Evolutionary conservation across 192 early-diverging fungal genomes (phyloP).

Genomic region (Mortierella hygrophila): DNA sequence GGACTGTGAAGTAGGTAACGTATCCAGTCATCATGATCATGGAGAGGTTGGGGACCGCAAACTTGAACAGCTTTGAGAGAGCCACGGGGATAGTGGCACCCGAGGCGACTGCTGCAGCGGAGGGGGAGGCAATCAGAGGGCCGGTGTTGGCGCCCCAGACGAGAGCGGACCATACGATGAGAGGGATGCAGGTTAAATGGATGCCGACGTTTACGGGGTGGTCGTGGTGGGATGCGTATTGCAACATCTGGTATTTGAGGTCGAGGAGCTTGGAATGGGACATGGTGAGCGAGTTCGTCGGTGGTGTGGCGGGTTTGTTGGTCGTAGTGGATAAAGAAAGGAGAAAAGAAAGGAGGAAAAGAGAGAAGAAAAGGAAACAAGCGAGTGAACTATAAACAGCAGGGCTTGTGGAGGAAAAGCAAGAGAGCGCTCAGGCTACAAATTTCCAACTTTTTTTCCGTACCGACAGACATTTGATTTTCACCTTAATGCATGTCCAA

Average conservation of each 20-base stretch:
- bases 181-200: slow-evolving; percentile 92
- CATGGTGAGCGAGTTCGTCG: not conserved
- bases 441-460: not conserved
- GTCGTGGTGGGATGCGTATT: slow-evolving; percentile 86
- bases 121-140: slow-evolving; percentile 56
- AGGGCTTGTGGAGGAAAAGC: not conserved
- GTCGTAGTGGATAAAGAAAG: not conserved
- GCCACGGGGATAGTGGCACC: slow-evolving; percentile 44
- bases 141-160: slow-evolving; percentile 68
- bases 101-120: slow-evolving; percentile 48
- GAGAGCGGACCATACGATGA: slow-evolving; percentile 85
- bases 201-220: slow-evolving; percentile 83
- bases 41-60: slow-evolving; percentile 63
- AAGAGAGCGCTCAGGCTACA: not conserved
- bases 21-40: slow-evolving; percentile 71
- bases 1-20: slow-evolving; percentile 79
- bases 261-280: slow-evolving; percentile 72
- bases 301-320: not conserved
- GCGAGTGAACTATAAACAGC: not conserved
- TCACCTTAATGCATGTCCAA: too few relatives aligned
- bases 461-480: too few relatives aligned
- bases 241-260: slow-evolving; percentile 81
- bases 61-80: slow-evolving; percentile 49
- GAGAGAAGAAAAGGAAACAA: slow-evolving; percentile 6
- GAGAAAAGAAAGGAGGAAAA: slow-evolving; percentile 4